Evolutionary conservation across 2,329 filamentous ascomycete genomes (phyloP), one percentile per base, ranked within the genome.

Genomic region (Fusarium sp.): DNA sequence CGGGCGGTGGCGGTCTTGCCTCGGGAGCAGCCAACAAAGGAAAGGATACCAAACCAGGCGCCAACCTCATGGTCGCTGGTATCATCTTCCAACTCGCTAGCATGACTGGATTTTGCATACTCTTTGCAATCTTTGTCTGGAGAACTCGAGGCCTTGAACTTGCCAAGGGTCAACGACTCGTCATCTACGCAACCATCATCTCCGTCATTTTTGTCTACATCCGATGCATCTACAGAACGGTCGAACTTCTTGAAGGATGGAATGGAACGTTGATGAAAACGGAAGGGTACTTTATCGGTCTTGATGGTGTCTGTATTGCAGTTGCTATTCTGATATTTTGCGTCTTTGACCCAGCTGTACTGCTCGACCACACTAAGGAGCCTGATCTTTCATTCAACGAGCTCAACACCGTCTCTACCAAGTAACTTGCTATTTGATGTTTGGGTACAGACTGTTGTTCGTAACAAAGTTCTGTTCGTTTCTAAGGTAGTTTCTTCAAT

Each of bases 181-280:
- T 74, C 2, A 67, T 81, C 6, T 51, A 73, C 20, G 80, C 81
- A 2, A 80, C 81, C 65, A 67, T 79, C 3, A 73, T 84, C 46
- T 80, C 78, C 6, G 77, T 83, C 6, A 10, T 79, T 7, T 78
- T 79, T 59, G 82, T 85, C 58, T 84, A 83, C 58, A 75, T 81
- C 14, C 77, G 84, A 43, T 82, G 79, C 58, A 80, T 85, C 36
- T 86, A 85, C 66, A 80, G 84, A 49, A 82, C 82, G 2, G 78
- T 85, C 39, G 84, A 85, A 68, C 74, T 86, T 51, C 74, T 78
- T 18, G 76, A 85, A 69, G 84, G 84, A 0, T 85, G 83, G 84
- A 58, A 67, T 8, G 84, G 84, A 1, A 82, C 81, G 41, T 71
- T 85, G 46, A 85, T 85, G 54, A 82, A 81, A n/a, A 80, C 81